Evolutionary conservation across 768 basidiomycete genomes (phyloP), one percentile per base, ranked within the genome.

Genomic region (Suillus fuscotomentosus): DNA sequence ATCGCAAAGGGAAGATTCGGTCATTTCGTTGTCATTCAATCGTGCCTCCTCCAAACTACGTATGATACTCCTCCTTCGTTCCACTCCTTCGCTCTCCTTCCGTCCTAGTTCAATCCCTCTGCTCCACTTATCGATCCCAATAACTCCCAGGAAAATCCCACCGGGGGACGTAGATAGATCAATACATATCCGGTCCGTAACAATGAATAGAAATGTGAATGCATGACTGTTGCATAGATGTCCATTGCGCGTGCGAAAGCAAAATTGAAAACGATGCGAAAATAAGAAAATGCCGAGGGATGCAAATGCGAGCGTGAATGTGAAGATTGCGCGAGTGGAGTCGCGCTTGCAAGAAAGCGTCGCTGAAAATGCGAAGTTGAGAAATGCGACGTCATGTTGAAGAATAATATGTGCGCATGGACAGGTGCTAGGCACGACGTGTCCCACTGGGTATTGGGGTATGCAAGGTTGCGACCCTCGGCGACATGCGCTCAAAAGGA

Each of bases 11-110:
- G 10, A 38, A 38, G 7, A 10, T 38, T 10, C 39, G 75, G 73
- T 66, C 69, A 74, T 63, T 54, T 54, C 50, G 57, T 64, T 85
- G 31, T 82, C 80, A 76, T 51, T 50, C 48, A 50, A 50, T 86
- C 70, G 82, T 81, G 47, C 74, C 84, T 69, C 84, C 83, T 63
- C 41, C 61, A 56, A n/a, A 42, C 62, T 60, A 55, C 62, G 39
- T 34, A 57, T 59, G 75, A 66, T 61, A 62, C 54, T 72, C 68
- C 63, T 66, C 61, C 70, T 65, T 65, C 68, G 63, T 62, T 69
- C 66, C 70, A 69, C 67, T 60, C 66, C 22, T 60, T 24, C 67
- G 66, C 67, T 50, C 67, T 60, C 31, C 4, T 34, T 41, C 63
- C 62, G 55, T 65, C 64, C 63, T 69, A 65, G 63, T 64, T 42